These are phyloP conservation scores for Aspergillus diversus DNA, from an alignment of 495 filamentous ascomycete genomes.

Conservation along the genomic window DNA sequence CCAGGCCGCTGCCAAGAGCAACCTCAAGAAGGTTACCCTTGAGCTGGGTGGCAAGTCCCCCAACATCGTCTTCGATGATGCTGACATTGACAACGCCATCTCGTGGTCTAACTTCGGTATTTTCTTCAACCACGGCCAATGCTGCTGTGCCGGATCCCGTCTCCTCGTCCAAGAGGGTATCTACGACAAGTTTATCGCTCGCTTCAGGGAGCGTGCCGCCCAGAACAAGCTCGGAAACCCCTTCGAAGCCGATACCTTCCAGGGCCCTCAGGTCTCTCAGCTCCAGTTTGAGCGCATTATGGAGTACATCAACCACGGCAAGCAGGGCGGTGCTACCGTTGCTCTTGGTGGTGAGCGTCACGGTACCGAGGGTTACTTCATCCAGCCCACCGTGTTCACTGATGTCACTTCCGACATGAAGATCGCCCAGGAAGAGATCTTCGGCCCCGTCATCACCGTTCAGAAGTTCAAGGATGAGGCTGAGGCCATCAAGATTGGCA, in stretches of 20 bases:
- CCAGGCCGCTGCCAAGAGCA: slow-evolving; percentile 92
- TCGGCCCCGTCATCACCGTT: slow-evolving; percentile 91
- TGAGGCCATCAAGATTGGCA: slow-evolving; percentile 80
- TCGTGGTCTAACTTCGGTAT: slow-evolving; percentile 99
- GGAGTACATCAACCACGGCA: slow-evolving; percentile 92
- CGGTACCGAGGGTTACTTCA: slow-evolving; percentile 93
- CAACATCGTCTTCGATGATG: slow-evolving; percentile 96
- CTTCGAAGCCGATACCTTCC: slow-evolving; percentile 86
- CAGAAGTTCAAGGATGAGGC: slow-evolving; percentile 92
- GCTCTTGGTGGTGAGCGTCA: slow-evolving; percentile 85
- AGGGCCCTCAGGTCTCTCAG: slow-evolving; percentile 94
- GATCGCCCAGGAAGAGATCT: slow-evolving; percentile 99
- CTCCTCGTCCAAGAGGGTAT: slow-evolving; percentile 95
- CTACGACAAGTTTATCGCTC: slow-evolving; percentile 89
- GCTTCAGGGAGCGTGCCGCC: slow-evolving; percentile 84
- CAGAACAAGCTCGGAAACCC: slow-evolving; percentile 92
- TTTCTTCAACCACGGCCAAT: slow-evolving; percentile 98
- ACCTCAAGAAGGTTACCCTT: slow-evolving; percentile 99
- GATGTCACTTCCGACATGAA: slow-evolving; percentile 90
- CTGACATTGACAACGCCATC: slow-evolving; percentile 94
- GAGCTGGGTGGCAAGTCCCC: slow-evolving; percentile 98
- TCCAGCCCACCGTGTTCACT: slow-evolving; percentile 96
- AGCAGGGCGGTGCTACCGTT: slow-evolving; percentile 83
- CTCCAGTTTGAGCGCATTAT: slow-evolving; percentile 97
- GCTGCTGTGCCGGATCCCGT: slow-evolving; percentile 95